Percentiles rank a stretch among this genome's conserved stretches.
phyloP scores from a whole-genome alignment of 352 stramenopile genomes.

The Saprolegnia parasitica region DNA sequence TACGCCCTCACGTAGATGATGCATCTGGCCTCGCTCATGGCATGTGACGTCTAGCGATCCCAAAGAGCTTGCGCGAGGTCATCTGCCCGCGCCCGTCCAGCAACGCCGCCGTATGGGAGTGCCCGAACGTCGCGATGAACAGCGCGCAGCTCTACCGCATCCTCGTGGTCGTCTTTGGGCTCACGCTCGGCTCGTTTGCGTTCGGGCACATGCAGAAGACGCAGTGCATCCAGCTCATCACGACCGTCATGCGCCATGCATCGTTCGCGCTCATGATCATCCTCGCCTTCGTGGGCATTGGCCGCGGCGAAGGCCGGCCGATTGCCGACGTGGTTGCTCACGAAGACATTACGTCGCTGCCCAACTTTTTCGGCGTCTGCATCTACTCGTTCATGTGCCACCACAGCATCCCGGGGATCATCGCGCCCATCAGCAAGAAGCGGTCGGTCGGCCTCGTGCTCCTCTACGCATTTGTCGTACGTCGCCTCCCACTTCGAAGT shows the following conservation, averaged over 20 bases:
- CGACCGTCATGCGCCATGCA: conserved; percentile 73
- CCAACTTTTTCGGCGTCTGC: conserved; percentile 81
- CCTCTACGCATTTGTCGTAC: conserved; percentile 59
- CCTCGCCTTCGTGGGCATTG: conserved; percentile 63
- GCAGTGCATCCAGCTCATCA: conserved; percentile 65
- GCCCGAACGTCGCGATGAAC: conserved; percentile 50
- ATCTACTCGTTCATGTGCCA: conserved; percentile 91
- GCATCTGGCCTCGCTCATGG: not conserved
- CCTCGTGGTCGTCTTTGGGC: conserved; percentile 70
- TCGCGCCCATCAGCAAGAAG: conserved; percentile 80
- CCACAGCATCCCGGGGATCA: conserved; percentile 79
- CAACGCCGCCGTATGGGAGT: conserved; percentile 54
- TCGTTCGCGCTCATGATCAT: conserved; percentile 84
- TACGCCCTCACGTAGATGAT: conserved; percentile 35
- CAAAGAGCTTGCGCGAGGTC: conserved; percentile 83
- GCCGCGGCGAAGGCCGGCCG: conserved; percentile 52
- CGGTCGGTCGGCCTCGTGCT: conserved; percentile 62
- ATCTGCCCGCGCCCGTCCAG: conserved; percentile 61
- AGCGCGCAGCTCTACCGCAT: conserved; percentile 78
- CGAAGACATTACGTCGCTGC: conserved; percentile 63
- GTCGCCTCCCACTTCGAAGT: conserved; percentile 28
- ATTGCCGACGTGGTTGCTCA: conserved; percentile 64
- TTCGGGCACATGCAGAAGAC: conserved; percentile 84
- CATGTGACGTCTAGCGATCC: conserved; percentile 49
- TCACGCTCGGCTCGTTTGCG: conserved; percentile 68